Evolutionary conservation across 495 filamentous ascomycete genomes (phyloP).

Genomic region (Tuber aestivum): DNA sequence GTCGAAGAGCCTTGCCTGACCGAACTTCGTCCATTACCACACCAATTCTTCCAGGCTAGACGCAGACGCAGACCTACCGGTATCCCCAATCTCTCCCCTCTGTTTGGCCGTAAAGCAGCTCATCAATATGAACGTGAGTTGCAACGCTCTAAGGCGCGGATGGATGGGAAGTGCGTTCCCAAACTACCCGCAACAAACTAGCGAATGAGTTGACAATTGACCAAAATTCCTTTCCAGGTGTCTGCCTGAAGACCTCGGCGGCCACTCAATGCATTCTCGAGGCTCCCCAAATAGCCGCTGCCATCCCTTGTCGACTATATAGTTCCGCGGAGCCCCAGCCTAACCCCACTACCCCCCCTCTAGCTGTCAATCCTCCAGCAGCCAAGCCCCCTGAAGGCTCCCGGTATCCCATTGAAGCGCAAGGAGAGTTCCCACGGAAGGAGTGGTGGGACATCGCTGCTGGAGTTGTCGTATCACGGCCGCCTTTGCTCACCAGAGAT

Average conservation of each 20-base stretch:
- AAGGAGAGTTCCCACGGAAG: background rate
- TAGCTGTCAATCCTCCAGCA: background rate
- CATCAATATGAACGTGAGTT: background rate
- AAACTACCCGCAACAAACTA: background rate
- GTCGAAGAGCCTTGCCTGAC: background rate
- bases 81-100: background rate
- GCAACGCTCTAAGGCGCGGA: background rate
- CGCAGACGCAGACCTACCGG: too few relatives aligned
- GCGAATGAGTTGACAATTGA: background rate
- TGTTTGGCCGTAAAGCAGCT: background rate
- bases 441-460: constrained; percentile 53
- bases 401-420: background rate
- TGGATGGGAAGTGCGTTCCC: background rate
- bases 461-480: constrained; percentile 76
- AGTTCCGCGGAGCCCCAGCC: background rate
- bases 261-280: background rate
- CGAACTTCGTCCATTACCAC: background rate
- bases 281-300: background rate
- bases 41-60: background rate
- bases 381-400: background rate
- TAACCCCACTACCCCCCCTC: background rate
- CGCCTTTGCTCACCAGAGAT: constrained; percentile 77
- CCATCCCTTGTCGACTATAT: background rate
- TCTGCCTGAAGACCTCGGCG: background rate
- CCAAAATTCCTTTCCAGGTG: background rate